Percentiles rank a stretch among this genome's conserved stretches.
Evolutionary conservation across 768 basidiomycete genomes (phyloP).

Genomic region (Galerina marginata): DNA sequence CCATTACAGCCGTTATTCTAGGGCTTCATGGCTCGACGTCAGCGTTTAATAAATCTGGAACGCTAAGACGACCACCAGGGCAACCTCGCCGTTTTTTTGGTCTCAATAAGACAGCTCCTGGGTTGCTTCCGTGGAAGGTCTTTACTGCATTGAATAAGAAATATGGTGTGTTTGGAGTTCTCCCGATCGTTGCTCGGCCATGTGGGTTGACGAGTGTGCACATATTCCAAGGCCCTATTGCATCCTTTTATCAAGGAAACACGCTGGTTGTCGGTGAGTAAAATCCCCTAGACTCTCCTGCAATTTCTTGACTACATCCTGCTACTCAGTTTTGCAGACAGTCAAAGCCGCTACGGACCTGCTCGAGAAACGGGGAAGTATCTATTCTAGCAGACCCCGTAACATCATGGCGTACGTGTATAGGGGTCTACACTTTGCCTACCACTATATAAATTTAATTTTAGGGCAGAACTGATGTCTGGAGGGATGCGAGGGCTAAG

Average conservation of each 20-base stretch:
- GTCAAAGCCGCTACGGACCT: slow-evolving; percentile 36
- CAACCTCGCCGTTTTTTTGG: slow-evolving; percentile 9
- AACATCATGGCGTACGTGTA: slow-evolving; percentile 34
- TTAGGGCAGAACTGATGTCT: slow-evolving; percentile 36
- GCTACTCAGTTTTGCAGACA: slow-evolving; percentile 23
- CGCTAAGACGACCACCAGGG: slow-evolving; percentile 2
- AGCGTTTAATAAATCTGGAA: not conserved
- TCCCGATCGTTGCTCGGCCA: not conserved
- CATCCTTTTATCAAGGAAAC: slow-evolving; percentile 22
- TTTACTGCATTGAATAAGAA: slow-evolving; percentile 7
- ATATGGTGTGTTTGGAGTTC: not conserved
- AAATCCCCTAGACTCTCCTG: not conserved
- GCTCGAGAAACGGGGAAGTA: slow-evolving; percentile 35
- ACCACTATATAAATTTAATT: not conserved
- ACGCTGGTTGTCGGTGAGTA: slow-evolving; percentile 19
- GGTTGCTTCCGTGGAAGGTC: slow-evolving; percentile 8
- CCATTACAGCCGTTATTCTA: too few species aligned
- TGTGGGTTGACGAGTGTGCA: not conserved
- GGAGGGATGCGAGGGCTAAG: slow-evolving; percentile 38
- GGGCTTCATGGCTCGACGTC: too few species aligned
- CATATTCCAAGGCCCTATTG: slow-evolving; percentile 14
- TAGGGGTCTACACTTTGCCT: too few species aligned
- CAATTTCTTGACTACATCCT: not conserved
- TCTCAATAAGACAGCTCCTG: not conserved
- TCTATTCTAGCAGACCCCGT: slow-evolving; percentile 39